Percentiles rank a stretch among this genome's conserved stretches.
phyloP scores from a whole-genome alignment of 306 rosid species.

The Pyrus bretschneideri region DNA sequence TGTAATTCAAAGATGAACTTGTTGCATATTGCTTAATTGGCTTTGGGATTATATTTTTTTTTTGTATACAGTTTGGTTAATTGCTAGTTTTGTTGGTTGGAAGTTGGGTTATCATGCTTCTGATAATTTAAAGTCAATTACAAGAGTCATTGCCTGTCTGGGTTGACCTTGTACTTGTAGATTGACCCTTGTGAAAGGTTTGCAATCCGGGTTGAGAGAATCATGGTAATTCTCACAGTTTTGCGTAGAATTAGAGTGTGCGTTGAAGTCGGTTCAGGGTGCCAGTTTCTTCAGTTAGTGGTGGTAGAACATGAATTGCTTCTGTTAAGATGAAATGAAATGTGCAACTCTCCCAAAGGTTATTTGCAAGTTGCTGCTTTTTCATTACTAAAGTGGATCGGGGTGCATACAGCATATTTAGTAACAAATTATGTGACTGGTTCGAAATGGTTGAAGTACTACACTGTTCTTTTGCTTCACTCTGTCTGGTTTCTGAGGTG shows the following conservation, averaged over 20 bases:
- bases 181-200: background rate
- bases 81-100: background rate
- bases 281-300: constrained; percentile 1
- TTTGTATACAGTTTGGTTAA: background rate
- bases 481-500: background rate
- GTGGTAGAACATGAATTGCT: background rate
- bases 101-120: background rate
- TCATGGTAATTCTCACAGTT: background rate
- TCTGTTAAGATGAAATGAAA: background rate
- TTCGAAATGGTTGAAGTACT: background rate
- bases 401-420: background rate
- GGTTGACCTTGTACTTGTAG: background rate
- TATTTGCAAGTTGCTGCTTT: background rate
- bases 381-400: background rate
- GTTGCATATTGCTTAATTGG: background rate
- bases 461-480: background rate
- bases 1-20: background rate
- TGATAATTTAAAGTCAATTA: background rate
- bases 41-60: background rate
- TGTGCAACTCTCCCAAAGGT: background rate
- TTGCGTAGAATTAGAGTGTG: background rate
- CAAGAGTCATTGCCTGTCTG: background rate
- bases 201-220: background rate
- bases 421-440: background rate
- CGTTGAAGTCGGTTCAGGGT: background rate